Percentiles rank a stretch among this genome's conserved stretches.
phyloP scores from a whole-genome alignment of 169 alveolate species.

The Plasmodium coatneyi region DNA sequence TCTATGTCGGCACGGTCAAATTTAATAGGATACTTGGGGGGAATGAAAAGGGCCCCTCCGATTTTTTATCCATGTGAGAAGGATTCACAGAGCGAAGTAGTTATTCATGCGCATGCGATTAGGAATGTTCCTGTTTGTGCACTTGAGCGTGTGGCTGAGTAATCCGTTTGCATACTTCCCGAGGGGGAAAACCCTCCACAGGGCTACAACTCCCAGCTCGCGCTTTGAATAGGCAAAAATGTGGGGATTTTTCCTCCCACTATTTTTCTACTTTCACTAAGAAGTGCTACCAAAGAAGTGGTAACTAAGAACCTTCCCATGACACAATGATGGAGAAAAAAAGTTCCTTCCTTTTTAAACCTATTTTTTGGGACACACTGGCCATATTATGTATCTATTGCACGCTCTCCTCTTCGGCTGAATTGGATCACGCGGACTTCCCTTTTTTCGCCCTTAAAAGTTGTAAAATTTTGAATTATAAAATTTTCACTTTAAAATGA shows the following conservation, averaged over 20 bases:
- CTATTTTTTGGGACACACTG: not conserved
- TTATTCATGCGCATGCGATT: not conserved
- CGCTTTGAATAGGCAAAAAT: not conserved
- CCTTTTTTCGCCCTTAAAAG: constrained; percentile 18
- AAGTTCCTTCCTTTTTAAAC: not conserved
- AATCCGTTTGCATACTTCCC: not conserved
- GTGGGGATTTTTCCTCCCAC: not conserved
- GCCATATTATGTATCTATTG: not conserved
- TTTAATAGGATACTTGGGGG: not conserved
- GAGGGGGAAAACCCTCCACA: not conserved
- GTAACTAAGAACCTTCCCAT: not conserved
- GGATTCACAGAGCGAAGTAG: not conserved
- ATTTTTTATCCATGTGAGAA: not conserved
- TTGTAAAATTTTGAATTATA: constrained; percentile 35
- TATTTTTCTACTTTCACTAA: not conserved
- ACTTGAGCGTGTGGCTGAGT: not conserved
- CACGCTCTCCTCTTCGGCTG: not conserved
- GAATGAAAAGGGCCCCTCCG: not conserved
- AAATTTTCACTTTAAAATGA: constrained; percentile 29
- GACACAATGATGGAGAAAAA: not conserved
- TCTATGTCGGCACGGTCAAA: not conserved
- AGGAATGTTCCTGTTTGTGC: not conserved
- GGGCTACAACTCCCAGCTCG: not conserved
- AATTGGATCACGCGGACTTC: constrained; percentile 47
- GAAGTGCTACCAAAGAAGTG: not conserved